phyloP scores from a whole-genome alignment of 192 early-diverging fungal genomes.

The Coemansia sp. region DNA sequence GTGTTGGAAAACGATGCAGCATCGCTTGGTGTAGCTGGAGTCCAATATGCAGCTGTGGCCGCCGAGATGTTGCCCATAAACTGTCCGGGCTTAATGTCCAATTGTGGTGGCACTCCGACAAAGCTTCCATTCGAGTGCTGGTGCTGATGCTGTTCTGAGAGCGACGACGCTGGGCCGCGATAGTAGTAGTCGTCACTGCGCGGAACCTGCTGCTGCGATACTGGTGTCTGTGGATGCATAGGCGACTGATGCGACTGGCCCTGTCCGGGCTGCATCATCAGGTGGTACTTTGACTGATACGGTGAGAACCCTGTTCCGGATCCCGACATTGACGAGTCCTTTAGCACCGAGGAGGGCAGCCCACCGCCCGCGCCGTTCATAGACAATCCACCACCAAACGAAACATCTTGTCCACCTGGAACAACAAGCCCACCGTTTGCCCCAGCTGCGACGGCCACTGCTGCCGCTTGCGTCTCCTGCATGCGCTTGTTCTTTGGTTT shows the following conservation, averaged over 20 bases:
- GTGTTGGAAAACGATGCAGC: conserved; percentile 42
- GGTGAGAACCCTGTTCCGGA: conserved; percentile 23
- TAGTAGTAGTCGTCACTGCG: conserved; percentile 43
- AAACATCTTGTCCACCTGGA: conserved; percentile 28
- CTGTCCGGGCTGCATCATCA: conserved; percentile 52
- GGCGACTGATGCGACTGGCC: conserved; percentile 23
- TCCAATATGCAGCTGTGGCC: conserved; percentile 34
- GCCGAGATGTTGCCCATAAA: conserved; percentile 28
- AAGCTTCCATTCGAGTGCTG: conserved; percentile 35
- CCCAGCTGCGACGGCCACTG: conserved; percentile 7
- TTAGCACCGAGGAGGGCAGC: conserved; percentile 30
- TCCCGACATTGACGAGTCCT: conserved; percentile 18
- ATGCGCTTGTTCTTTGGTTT: conserved; percentile 54
- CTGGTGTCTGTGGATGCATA: conserved; percentile 14
- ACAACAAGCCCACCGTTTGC: conserved; percentile 7
- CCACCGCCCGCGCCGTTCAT: conserved; percentile 10
- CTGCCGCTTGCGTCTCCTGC: conserved; percentile 39
- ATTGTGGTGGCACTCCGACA: conserved; percentile 39
- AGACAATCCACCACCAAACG: conserved; percentile 17
- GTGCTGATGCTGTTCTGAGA: conserved; percentile 30
- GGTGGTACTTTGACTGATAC: conserved; percentile 46
- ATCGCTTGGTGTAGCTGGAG: conserved; percentile 48
- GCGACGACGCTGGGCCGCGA: conserved; percentile 10
- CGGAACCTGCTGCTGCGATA: conserved; percentile 31
- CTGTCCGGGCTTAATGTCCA: conserved; percentile 42